Conservation (phyloP, 306 rosid genomes). For the Dicorynia guianensis region DNA sequence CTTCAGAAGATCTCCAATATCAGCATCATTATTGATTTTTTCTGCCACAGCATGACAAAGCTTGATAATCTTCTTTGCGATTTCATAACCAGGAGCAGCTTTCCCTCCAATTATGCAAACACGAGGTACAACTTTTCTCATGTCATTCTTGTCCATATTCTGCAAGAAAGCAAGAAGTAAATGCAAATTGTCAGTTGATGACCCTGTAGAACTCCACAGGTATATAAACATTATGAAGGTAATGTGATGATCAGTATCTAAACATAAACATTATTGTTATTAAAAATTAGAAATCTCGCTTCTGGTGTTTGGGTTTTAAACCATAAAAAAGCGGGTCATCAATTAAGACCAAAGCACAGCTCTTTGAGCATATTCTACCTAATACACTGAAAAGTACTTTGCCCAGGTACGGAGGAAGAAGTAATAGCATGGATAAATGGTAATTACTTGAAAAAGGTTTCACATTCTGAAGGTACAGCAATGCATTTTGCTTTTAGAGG, state of each 20-base stretch:
- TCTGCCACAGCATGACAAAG: slow-evolving; percentile 76
- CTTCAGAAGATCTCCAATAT: slow-evolving; percentile 74
- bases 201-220: slow-evolving; percentile 21
- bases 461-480: slow-evolving; percentile 8
- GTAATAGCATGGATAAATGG: not conserved
- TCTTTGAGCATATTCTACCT: not conserved
- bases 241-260: slow-evolving; percentile 28
- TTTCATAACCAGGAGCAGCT: slow-evolving; percentile 82
- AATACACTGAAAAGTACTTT: slow-evolving; percentile 20
- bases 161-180: slow-evolving; percentile 38
- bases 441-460: slow-evolving; percentile 26
- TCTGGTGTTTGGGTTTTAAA: not conserved
- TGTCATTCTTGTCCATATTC: slow-evolving; percentile 67
- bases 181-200: slow-evolving; percentile 23
- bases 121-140: slow-evolving; percentile 73
- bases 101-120: slow-evolving; percentile 86
- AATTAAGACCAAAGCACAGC: slow-evolving; percentile 24
- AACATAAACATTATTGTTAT: not conserved
- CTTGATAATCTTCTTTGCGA: slow-evolving; percentile 76
- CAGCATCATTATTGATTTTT: slow-evolving; percentile 63
- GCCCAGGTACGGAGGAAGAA: slow-evolving; percentile 31
- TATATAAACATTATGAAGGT: not conserved
- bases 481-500: slow-evolving; percentile 16
- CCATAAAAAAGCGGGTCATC: slow-evolving; percentile 16
- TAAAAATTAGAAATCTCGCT: not conserved